Base-by-base conservation (phyloP, 176 grass and related monocot species). In the Eremochloa ophiuroides region DNA sequence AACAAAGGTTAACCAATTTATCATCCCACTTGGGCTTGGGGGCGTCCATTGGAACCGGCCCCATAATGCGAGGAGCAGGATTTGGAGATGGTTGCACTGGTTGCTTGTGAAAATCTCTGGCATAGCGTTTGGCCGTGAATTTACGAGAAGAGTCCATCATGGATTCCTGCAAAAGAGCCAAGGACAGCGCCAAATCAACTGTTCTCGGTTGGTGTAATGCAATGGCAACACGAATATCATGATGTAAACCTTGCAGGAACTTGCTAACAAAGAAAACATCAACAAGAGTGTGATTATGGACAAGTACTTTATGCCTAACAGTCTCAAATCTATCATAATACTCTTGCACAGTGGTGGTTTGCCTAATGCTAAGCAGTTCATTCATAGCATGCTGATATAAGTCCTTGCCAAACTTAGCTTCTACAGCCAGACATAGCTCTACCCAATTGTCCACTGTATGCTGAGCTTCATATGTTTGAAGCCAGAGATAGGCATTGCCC, bases 21-120 rank as follows among this genome's bases (percentile, higher is more conserved):
- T 44, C 42, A 0, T 44, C 42, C 12, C 2, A 3, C 4, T 15
- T 44, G 10, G 40, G 1, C 40, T 15, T 44, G 3, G 0, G 14
- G 1, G 14, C 13, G 0, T 44, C 35, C 5, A 5, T 11, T 4
- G 42, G 42, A 0, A 4, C 0, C 13, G 1, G 1, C 0, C 42
- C 42, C 42, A 44, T 0, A 15, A 44, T 4, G 4, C 42, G 13
- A 15, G 42, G 42, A 3, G 4, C 4, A 37, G 35, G n/a, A n/a
- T n/a, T n/a, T 37, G 35, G 6, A 0, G 35, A 37, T 3, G 0
- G 33, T 33, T 2, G 33, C 3, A 2, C 4, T 37, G 35, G 35
- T 37, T 37, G 2, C 0, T 37, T 4, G 0, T 37, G 35, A 37
- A 37, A 37, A 5, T 37, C 35, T 37, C 35, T 4, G 4, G 4